phyloP scores from a whole-genome alignment of 176 grass and related monocot species.

The Echinochloa phyllopogon region DNA sequence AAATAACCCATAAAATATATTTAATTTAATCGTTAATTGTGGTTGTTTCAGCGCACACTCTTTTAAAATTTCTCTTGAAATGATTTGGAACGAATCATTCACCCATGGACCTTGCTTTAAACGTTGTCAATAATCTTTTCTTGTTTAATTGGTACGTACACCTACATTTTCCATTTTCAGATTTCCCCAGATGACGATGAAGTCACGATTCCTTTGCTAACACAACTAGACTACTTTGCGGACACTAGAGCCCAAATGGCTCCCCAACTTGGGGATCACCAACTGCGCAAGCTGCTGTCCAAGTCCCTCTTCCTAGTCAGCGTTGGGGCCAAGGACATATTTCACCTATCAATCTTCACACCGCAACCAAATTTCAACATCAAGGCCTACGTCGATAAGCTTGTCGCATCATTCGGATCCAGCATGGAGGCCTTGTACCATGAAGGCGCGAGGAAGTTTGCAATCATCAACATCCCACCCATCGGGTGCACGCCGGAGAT shows the following conservation, averaged over 20 bases:
- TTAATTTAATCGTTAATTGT: no score
- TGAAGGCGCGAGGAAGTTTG: conserved; percentile 41
- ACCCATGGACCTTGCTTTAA: no score
- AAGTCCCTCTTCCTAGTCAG: conserved; percentile 19
- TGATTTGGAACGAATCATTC: no score
- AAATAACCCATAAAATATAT: no score
- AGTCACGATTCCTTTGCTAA: background rate
- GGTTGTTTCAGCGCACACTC: no score
- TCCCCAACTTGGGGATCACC: background rate
- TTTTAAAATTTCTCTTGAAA: no score
- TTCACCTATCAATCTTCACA: background rate
- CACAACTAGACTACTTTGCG: background rate
- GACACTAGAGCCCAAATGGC: background rate
- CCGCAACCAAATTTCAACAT: no score
- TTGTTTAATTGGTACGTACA: no score
- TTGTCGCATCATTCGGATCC: background rate
- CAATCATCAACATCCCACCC: conserved; percentile 8
- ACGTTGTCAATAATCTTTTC: no score
- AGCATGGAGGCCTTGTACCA: background rate
- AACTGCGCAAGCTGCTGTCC: background rate
- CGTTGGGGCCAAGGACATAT: conserved; percentile 5
- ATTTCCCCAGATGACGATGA: background rate
- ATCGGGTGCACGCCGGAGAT: background rate
- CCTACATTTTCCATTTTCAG: background rate
- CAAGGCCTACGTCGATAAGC: background rate